Percentiles rank a stretch among this genome's conserved stretches.
Conservation (phyloP, 129 eudicot genomes). For the Solidago caesia region DNA sequence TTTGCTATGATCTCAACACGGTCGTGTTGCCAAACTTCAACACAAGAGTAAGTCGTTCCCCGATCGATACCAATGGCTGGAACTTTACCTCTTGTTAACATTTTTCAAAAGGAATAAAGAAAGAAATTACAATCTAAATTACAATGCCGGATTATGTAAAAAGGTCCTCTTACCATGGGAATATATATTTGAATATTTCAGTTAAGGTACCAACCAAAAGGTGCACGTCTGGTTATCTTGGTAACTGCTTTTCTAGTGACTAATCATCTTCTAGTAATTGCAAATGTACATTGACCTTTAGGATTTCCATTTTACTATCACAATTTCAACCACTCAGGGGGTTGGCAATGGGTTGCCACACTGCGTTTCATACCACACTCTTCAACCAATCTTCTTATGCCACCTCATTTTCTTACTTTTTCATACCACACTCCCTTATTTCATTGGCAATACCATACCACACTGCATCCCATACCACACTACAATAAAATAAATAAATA, state of each 20-base stretch:
- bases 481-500: too few species aligned
- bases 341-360: too few species aligned
- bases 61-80: constrained; percentile 36
- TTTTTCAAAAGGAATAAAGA: background rate
- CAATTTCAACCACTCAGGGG: too few species aligned
- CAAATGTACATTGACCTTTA: background rate
- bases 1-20: constrained; percentile 37
- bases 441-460: too few species aligned
- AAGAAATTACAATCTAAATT: constrained; percentile 1
- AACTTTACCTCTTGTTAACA: constrained; percentile 23
- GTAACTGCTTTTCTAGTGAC: background rate
- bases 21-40: constrained; percentile 32
- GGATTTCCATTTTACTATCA: background rate
- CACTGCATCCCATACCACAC: too few species aligned
- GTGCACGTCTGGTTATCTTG: background rate
- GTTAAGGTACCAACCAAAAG: background rate
- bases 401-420: too few species aligned
- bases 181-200: background rate
- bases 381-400: too few species aligned
- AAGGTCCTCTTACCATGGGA: background rate
- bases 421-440: too few species aligned
- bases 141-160: background rate
- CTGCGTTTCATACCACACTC: too few species aligned
- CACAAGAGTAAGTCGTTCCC: constrained; percentile 42
- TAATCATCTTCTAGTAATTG: background rate